Conservation (phyloP, 2,329 filamentous ascomycete species). For the Claviceps fusiformis region DNA sequence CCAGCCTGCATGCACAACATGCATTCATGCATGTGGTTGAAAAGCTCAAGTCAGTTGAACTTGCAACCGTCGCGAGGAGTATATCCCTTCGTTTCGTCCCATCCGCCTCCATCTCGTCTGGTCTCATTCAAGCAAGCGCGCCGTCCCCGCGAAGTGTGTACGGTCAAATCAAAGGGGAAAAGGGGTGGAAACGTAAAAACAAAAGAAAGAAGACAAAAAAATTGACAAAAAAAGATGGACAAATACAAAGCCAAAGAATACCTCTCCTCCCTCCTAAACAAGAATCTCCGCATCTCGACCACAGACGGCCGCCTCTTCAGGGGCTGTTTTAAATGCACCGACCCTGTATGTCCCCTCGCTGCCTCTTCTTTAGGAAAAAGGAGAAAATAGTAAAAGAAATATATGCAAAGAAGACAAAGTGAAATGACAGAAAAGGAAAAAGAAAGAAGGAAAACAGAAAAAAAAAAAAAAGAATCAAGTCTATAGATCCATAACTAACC, state of each 20-base stretch:
- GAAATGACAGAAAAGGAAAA: background rate
- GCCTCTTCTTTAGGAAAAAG: background rate
- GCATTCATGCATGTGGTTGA: no score
- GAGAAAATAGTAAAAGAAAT: background rate
- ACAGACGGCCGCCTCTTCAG: slow-evolving; percentile 80
- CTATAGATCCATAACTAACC: background rate
- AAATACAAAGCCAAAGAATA: slow-evolving; percentile 41
- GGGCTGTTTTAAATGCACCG: slow-evolving; percentile 87
- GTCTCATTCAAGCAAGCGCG: background rate
- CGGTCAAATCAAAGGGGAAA: background rate
- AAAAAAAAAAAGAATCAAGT: slow-evolving; percentile 56
- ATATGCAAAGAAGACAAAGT: background rate
- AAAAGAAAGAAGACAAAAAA: background rate
- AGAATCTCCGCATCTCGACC: slow-evolving; percentile 64
- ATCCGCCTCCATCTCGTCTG: background rate
- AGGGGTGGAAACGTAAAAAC: no score
- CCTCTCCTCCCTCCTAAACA: slow-evolving; percentile 57
- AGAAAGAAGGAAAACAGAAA: slow-evolving; percentile 59
- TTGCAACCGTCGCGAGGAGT: no score
- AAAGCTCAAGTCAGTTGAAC: no score
- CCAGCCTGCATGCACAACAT: no score
- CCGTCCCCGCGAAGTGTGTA: background rate
- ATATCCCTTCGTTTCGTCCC: background rate
- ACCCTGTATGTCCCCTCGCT: slow-evolving; percentile 49
- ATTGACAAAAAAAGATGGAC: slow-evolving; percentile 23